Conservation (phyloP, 2,329 filamentous ascomycete genomes). For the Cadophora malorum region DNA sequence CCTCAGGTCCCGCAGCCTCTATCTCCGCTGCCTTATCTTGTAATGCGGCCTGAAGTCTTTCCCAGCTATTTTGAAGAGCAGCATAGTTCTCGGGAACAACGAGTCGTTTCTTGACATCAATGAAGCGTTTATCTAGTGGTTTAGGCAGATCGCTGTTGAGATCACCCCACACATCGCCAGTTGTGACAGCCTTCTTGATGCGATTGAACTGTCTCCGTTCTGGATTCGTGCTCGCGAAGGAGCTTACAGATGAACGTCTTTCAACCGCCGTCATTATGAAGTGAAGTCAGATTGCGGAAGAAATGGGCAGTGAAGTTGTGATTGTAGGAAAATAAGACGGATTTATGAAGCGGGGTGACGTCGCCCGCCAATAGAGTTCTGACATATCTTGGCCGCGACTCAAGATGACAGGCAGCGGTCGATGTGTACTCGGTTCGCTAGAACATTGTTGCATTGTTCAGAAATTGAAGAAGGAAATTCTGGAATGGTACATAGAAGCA, state of each 20-base stretch:
- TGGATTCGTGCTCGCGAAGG: slow-evolving; percentile 5
- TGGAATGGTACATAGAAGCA: background rate
- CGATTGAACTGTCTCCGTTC: slow-evolving; percentile 10
- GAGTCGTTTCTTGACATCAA: slow-evolving; percentile 23
- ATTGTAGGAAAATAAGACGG: background rate
- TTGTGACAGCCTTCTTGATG: slow-evolving; percentile 8
- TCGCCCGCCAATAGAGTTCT: background rate
- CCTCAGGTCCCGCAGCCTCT: slow-evolving; percentile 13
- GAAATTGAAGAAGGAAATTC: background rate
- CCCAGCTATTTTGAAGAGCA: slow-evolving; percentile 23
- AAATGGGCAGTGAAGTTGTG: background rate
- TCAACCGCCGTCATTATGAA: background rate
- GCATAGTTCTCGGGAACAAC: slow-evolving; percentile 16
- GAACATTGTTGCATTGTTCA: background rate
- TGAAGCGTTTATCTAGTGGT: slow-evolving; percentile 16
- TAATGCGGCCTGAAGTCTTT: slow-evolving; percentile 21
- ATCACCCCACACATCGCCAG: slow-evolving; percentile 8
- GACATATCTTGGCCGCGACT: background rate
- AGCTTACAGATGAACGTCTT: background rate
- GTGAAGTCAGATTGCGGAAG: background rate
- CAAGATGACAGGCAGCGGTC: background rate
- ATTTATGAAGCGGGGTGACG: slow-evolving; percentile 2
- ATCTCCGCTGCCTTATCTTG: slow-evolving; percentile 21
- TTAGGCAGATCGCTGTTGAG: slow-evolving; percentile 14
- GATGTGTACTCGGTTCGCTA: background rate